phyloP scores from a whole-genome alignment of 805 yeast species.

The Pichia cephalocereana region DNA sequence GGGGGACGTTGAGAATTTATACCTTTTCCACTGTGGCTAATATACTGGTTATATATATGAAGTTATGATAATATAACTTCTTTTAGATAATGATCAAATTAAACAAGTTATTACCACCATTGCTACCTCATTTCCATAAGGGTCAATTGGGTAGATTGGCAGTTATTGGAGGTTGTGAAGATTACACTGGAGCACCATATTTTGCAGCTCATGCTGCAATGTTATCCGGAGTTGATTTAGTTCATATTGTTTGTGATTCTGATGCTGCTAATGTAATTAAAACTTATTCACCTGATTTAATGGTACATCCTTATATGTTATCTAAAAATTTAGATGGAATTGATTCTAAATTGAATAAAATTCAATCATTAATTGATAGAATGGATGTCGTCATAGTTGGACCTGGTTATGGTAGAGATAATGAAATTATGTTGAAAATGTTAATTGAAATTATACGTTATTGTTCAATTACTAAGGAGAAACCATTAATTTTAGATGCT shows the following conservation, averaged over 20 bases:
- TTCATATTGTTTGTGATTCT: conserved; percentile 81
- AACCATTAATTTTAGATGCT: conserved; percentile 83
- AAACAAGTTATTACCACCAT: conserved; percentile 61
- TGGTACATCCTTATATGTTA: conserved; percentile 88
- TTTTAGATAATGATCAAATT: neutral
- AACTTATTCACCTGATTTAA: conserved; percentile 81
- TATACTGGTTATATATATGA: no score
- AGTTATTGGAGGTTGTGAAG: conserved; percentile 90
- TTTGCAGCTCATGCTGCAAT: conserved; percentile 84
- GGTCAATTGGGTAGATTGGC: conserved; percentile 87
- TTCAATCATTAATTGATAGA: conserved; percentile 46
- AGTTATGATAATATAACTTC: no score
- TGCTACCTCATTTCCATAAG: conserved; percentile 63
- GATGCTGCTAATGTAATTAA: conserved; percentile 76
- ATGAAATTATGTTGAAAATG: conserved; percentile 52
- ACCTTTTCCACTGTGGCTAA: no score
- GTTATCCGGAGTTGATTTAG: conserved; percentile 76
- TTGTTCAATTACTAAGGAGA: conserved; percentile 33
- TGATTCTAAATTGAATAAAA: conserved; percentile 39
- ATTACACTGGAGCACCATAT: conserved; percentile 95
- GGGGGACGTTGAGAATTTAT: no score
- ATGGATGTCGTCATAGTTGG: conserved; percentile 83
- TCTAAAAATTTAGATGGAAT: conserved; percentile 32
- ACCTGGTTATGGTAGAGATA: conserved; percentile 84
- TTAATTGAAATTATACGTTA: conserved; percentile 36